Conservation (phyloP, 2,329 filamentous ascomycete genomes). For the Ceratocystis diversiconidia region DNA sequence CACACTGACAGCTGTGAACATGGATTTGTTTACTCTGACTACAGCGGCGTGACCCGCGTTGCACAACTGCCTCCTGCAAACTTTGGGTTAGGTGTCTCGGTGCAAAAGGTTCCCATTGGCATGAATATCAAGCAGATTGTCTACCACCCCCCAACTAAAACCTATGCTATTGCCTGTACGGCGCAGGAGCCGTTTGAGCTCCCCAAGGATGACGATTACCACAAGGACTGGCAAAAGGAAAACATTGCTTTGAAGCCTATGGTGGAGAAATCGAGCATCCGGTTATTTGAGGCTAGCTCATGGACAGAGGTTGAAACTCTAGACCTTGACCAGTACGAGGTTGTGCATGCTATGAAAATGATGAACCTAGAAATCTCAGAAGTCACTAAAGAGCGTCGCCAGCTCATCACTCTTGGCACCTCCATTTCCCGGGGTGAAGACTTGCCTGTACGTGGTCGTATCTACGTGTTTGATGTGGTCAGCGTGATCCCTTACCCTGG, state of each 20-base stretch:
- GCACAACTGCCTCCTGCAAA: conserved; percentile 55
- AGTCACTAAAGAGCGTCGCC: conserved; percentile 70
- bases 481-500: conserved; percentile 81
- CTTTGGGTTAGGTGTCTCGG: conserved; percentile 59
- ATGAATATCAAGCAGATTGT: conserved; percentile 58
- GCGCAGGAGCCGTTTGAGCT: conserved; percentile 59
- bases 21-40: conserved; percentile 73
- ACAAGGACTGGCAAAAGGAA: conserved; percentile 67
- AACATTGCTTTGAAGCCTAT: conserved; percentile 48
- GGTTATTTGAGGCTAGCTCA: conserved; percentile 61
- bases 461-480: conserved; percentile 87
- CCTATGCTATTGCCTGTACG: conserved; percentile 65
- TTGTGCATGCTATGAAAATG: conserved; percentile 66
- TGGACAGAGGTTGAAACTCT: conserved; percentile 69
- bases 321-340: conserved; percentile 59
- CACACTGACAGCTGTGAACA: conserved; percentile 63
- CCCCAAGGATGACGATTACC: conserved; percentile 72
- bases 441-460: conserved; percentile 64
- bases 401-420: conserved; percentile 73
- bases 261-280: conserved; percentile 57
- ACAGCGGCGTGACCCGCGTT: conserved; percentile 55
- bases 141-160: conserved; percentile 60
- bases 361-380: conserved; percentile 84
- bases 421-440: conserved; percentile 82
- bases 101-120: conserved; percentile 55